Evolutionary conservation across 345 rosid genomes (phyloP).

Genomic region (Cochlearia excelsa): DNA sequence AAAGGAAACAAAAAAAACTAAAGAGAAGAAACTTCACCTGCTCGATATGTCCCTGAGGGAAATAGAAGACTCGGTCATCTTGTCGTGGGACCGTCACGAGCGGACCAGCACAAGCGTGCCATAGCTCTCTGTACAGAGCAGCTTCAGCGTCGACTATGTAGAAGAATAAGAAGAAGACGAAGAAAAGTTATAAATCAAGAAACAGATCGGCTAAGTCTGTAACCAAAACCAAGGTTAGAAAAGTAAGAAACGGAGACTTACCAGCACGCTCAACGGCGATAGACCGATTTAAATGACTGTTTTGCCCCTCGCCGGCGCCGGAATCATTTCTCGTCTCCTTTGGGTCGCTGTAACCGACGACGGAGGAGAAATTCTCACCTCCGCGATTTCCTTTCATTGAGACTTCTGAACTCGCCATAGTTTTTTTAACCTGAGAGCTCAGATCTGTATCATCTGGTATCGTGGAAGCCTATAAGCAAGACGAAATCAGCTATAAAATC

Average conservation of each 20-base stretch:
- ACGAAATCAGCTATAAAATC: not conserved
- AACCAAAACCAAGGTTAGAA: not conserved
- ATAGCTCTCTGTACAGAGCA: not conserved
- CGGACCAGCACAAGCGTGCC: too few relatives aligned
- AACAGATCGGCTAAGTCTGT: not conserved
- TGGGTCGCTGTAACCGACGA: slow-evolving; percentile 34
- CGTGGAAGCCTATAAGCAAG: not conserved
- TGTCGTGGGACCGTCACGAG: too few relatives aligned
- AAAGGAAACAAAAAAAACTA: too few relatives aligned
- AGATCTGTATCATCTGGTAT: slow-evolving; percentile 53
- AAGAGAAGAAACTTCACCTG: too few relatives aligned
- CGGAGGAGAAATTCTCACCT: slow-evolving; percentile 38
- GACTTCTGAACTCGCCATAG: slow-evolving; percentile 32
- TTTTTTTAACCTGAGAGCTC: slow-evolving; percentile 16
- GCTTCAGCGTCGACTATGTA: not conserved
- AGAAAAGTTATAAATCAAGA: too few relatives aligned
- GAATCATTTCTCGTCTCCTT: slow-evolving; percentile 21
- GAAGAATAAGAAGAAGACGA: not conserved
- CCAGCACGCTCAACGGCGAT: not conserved
- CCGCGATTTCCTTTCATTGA: slow-evolving; percentile 39
- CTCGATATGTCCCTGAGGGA: too few relatives aligned
- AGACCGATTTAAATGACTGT: not conserved
- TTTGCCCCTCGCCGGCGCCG: too few relatives aligned
- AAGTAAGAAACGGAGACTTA: not conserved
- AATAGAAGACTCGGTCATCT: too few relatives aligned